phyloP scores from a whole-genome alignment of 1,139 yeast genomes.

The Casaregolazyma lundiana region DNA sequence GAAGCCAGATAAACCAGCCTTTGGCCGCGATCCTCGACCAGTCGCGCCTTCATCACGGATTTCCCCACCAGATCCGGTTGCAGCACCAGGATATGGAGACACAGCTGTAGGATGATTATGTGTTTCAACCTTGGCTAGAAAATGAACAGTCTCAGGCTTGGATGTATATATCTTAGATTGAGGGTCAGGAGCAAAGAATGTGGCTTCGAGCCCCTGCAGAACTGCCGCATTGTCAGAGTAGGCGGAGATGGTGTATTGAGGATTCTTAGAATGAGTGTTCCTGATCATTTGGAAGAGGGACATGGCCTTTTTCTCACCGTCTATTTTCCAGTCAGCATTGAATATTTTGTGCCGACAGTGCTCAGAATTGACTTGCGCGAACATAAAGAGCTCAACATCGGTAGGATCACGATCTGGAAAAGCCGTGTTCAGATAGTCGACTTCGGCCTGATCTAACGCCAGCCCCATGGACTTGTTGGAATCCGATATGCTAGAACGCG shows the following conservation, averaged over 20 bases:
- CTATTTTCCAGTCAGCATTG: constrained; percentile 98
- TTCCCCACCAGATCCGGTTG: constrained; percentile 99
- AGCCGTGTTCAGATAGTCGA: constrained; percentile 73
- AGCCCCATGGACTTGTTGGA: constrained; percentile 86
- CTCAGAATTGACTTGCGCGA: constrained; percentile 98
- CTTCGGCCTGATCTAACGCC: constrained; percentile 90
- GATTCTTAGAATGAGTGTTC: constrained; percentile 80
- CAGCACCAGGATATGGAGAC: constrained; percentile 98
- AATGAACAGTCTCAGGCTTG: constrained; percentile 73
- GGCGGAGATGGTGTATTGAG: constrained; percentile 84
- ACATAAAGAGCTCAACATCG: constrained; percentile 97
- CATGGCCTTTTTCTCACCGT: constrained; percentile 66
- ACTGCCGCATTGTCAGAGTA: constrained; percentile 99
- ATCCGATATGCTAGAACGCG: constrained; percentile 57
- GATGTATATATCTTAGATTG: constrained; percentile 68
- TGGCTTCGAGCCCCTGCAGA: constrained; percentile 66
- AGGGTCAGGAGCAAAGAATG: constrained; percentile 77
- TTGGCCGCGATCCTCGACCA: constrained; percentile 95
- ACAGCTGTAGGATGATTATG: constrained; percentile 99
- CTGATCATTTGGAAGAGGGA: constrained; percentile 92
- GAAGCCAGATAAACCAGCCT: constrained; percentile 94
- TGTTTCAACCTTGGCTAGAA: constrained; percentile 93
- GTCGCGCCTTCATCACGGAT: constrained; percentile 99
- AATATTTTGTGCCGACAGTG: constrained; percentile 99
- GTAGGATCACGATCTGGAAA: constrained; percentile 94